Percentiles rank a stretch among this genome's conserved stretches.
Evolutionary conservation across 2,329 filamentous ascomycete species (phyloP).

Genomic region (Hymenoscyphus repandus): DNA sequence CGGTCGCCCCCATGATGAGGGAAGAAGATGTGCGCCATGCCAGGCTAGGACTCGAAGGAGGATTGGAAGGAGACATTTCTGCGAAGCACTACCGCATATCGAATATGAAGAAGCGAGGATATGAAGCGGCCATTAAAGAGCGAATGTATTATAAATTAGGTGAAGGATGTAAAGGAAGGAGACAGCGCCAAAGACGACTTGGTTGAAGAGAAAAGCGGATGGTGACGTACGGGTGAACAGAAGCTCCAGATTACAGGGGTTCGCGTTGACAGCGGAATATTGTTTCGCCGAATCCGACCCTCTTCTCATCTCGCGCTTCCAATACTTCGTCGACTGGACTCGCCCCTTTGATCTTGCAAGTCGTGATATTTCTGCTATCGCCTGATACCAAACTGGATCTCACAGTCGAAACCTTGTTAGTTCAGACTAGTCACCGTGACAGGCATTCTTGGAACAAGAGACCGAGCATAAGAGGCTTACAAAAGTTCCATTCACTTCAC

Average conservation of each 20-base stretch:
- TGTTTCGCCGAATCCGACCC: not conserved
- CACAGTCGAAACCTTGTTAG: too few species aligned
- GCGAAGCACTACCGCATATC: conserved; percentile 17
- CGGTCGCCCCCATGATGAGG: conserved; percentile 68
- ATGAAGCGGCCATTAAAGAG: not conserved
- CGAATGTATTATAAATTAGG: conserved; percentile 3
- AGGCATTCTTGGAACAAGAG: too few species aligned
- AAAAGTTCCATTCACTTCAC: too few species aligned
- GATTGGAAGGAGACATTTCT: conserved; percentile 6
- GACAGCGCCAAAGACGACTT: not conserved
- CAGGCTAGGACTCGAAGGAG: conserved; percentile 31
- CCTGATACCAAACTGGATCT: too few species aligned
- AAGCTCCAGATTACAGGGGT: not conserved
- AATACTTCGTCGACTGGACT: not conserved
- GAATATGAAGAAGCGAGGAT: conserved; percentile 9
- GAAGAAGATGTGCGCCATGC: conserved; percentile 72
- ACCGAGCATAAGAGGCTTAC: too few species aligned
- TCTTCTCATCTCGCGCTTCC: not conserved
- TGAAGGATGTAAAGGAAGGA: not conserved
- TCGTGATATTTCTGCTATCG: too few species aligned
- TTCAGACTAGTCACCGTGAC: too few species aligned
- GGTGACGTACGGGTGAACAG: not conserved
- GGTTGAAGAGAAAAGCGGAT: not conserved
- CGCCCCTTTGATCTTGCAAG: too few species aligned
- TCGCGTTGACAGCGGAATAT: not conserved